A percentile compares a stretch with the other conserved stretches of the same genome.
Conservation (phyloP, 2,329 filamentous ascomycete species). For the Phialophora verrucosa region DNA sequence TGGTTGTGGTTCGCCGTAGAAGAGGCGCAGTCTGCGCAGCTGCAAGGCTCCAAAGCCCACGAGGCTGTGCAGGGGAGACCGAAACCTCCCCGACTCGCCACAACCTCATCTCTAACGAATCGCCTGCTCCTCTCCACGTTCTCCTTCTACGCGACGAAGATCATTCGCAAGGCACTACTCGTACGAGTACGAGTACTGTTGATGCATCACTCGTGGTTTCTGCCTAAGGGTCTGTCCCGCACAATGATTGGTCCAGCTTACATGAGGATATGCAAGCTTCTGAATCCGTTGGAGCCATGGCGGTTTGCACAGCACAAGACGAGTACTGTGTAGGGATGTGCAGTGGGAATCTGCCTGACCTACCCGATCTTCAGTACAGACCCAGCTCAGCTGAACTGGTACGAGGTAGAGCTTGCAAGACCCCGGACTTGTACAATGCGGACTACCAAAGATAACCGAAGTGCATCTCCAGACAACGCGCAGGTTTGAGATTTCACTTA, state of each 20-base stretch:
- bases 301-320: background rate
- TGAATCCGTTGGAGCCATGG: background rate
- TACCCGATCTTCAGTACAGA: background rate
- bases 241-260: background rate
- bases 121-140: background rate
- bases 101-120: conserved; percentile 6
- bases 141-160: background rate
- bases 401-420: background rate
- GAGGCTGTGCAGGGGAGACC: conserved; percentile 11
- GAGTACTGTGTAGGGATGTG: too few species aligned
- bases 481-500: background rate
- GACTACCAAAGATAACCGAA: background rate
- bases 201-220: background rate
- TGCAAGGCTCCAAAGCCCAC: background rate
- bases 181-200: background rate
- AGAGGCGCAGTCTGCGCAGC: conserved; percentile 5
- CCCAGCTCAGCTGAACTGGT: background rate
- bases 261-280: conserved; percentile 6
- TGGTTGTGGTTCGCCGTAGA: background rate
- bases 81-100: conserved; percentile 5
- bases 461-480: background rate
- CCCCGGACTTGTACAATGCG: background rate
- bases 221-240: too few species aligned
- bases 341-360: conserved; percentile 16
- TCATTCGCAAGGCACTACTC: conserved; percentile 11